A percentile compares a stretch with the other conserved stretches of the same genome.
These are phyloP conservation scores for Allium cepa DNA, from an alignment of 106 monocot species.

Conservation along the genomic window DNA sequence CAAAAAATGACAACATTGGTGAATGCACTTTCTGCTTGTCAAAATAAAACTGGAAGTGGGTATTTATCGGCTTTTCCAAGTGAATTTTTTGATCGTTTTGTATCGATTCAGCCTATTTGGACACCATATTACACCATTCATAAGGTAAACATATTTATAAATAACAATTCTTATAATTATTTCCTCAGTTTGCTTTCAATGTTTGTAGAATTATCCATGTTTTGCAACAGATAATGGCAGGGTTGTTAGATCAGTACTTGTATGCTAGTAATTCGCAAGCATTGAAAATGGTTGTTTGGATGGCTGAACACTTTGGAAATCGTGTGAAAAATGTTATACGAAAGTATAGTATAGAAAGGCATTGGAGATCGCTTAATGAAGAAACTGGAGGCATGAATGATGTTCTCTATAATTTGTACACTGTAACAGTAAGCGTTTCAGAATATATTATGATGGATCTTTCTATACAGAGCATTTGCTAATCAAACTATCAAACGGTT, in stretches of 20 bases:
- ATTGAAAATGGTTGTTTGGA: slow-evolving; percentile 69
- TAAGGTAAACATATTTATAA: slow-evolving; percentile 43
- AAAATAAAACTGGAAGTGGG: slow-evolving; percentile 79
- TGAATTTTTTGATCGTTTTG: slow-evolving; percentile 83
- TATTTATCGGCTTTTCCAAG: slow-evolving; percentile 94
- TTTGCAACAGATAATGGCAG: slow-evolving; percentile 75
- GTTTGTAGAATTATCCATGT: neutral
- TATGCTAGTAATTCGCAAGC: slow-evolving; percentile 48
- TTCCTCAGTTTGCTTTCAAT: neutral
- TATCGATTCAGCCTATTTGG: slow-evolving; percentile 68
- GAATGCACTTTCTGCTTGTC: slow-evolving; percentile 63
- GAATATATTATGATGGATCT: neutral
- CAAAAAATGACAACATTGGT: slow-evolving; percentile 68
- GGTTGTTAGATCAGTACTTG: slow-evolving; percentile 81
- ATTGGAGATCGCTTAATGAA: slow-evolving; percentile 87
- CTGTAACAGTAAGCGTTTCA: slow-evolving; percentile 48
- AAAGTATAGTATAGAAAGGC: slow-evolving; percentile 89
- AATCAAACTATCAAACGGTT: neutral
- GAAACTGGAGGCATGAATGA: slow-evolving; percentile 99
- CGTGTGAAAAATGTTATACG: slow-evolving; percentile 88
- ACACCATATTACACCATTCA: slow-evolving; percentile 99
- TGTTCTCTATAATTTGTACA: slow-evolving; percentile 82
- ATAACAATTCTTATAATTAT: no score
- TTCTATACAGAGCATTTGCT: neutral
- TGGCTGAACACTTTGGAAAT: slow-evolving; percentile 92